Evolutionary conservation across 163 green algal species (phyloP).

Genomic region (Scenedesmus sp.): DNA sequence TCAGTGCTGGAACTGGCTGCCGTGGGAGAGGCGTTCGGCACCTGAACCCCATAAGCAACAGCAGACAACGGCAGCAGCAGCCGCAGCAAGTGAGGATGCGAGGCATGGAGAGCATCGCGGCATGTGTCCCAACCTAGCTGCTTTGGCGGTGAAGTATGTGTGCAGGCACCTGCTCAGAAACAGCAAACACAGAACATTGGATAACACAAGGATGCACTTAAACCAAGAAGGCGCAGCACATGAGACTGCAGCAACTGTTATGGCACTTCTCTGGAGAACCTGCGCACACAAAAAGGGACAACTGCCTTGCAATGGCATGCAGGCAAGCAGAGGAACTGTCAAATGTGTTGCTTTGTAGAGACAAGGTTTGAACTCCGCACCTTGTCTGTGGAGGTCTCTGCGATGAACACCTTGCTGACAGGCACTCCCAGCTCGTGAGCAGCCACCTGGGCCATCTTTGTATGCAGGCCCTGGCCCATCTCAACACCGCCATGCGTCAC

Average conservation of each 20-base stretch:
- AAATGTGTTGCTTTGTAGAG: too few relatives aligned
- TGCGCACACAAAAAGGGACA: too few relatives aligned
- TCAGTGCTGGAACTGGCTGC: slow-evolving; percentile 93
- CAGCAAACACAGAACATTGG: too few relatives aligned
- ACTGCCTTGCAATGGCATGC: too few relatives aligned
- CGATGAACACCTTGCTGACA: slow-evolving; percentile 88
- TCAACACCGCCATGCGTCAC: slow-evolving; percentile 97
- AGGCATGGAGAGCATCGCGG: too few relatives aligned
- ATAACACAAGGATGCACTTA: too few relatives aligned
- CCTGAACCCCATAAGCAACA: too few relatives aligned
- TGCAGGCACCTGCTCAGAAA: not conserved
- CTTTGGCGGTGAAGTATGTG: too few relatives aligned
- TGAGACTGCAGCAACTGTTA: too few relatives aligned
- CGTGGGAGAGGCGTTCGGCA: slow-evolving; percentile 97
- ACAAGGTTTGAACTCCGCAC: slow-evolving; percentile 35
- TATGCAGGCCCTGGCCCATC: slow-evolving; percentile 99
- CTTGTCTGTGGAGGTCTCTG: slow-evolving; percentile 97
- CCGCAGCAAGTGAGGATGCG: not conserved
- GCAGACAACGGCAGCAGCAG: slow-evolving; percentile 30
- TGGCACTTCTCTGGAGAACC: too few relatives aligned
- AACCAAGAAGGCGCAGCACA: too few relatives aligned
- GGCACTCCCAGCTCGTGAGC: slow-evolving; percentile 86
- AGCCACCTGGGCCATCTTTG: slow-evolving; percentile 95
- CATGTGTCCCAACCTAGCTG: too few relatives aligned
- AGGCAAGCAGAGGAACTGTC: not conserved